Conservation (phyloP, 1,284 basidiomycete genomes). For the Tilletia setariae region DNA sequence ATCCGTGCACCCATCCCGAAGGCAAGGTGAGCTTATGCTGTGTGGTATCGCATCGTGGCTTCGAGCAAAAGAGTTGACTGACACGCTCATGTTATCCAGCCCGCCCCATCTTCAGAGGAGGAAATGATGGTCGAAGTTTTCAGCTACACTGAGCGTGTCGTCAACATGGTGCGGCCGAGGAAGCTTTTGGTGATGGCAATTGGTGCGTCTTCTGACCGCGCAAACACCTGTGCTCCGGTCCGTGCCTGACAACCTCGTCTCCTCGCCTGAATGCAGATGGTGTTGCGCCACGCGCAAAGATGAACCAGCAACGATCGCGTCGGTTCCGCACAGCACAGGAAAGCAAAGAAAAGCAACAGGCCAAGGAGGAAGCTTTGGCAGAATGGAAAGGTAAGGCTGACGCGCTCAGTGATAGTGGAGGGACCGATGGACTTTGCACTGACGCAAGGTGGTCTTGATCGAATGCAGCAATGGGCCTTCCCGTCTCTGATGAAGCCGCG, state of each 20-base stretch:
- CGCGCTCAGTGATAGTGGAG: too few relatives aligned
- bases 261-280: constrained; percentile 60
- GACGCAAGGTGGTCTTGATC: background rate
- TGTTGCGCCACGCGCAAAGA: constrained; percentile 95
- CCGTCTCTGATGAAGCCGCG: constrained; percentile 74
- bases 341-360: constrained; percentile 87
- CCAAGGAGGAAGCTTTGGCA: constrained; percentile 72
- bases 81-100: constrained; percentile 20
- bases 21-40: constrained; percentile 67
- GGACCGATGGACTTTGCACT: constrained; percentile 6
- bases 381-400: constrained; percentile 69
- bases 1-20: constrained; percentile 98
- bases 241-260: background rate
- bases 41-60: background rate
- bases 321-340: constrained; percentile 93
- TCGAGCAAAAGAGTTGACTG: background rate
- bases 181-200: constrained; percentile 98
- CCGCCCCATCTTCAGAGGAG: constrained; percentile 89
- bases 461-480: constrained; percentile 71
- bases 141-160: constrained; percentile 91
- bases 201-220: constrained; percentile 57
- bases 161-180: constrained; percentile 92
- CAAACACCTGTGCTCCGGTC: background rate
- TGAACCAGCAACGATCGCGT: constrained; percentile 97
- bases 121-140: constrained; percentile 99